Evolutionary conservation across 257 asterid genomes (phyloP), one percentile per base, ranked within the genome.

Genomic region (Plantago major): DNA sequence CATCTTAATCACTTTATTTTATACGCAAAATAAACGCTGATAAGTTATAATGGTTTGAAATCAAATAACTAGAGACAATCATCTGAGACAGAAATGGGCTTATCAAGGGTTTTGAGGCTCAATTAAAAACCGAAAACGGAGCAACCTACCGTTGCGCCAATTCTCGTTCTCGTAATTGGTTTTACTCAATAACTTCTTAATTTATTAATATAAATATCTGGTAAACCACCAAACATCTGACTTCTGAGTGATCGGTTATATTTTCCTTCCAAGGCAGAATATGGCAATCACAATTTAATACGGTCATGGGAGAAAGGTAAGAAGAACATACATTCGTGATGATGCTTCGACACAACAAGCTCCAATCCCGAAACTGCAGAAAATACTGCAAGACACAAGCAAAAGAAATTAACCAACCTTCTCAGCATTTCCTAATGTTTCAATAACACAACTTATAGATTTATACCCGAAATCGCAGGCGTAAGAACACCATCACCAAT

Each of bases 401-500:
- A 71, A 66, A 58, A 50, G 13, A 7, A 54, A 56, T 49, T 55
- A 22, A 63, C 44, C 70, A 11, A n/a, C 71, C 12, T 40, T 42
- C 46, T 22, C 58, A 64, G 38, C 14, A 62, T 18, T 42, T 46
- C 44, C 55, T 15, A 26, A 17, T 38, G 26, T 19, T 33, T 33
- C 28, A 60, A 46, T 46, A 26, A 37, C 49, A 40, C 62, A 43
- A 12, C 53, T 33, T 14, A 67, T 47, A 8, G 45, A 45, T 47
- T 46, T 46, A 40, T 74, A 88, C 98, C 98, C 15, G 98, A 92
- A 78, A 92, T 87, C 7, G 98, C 98, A 2, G 98, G 98, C 0
- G 95, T 91, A 56, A 91, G 90, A 68, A 91, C 95, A 28, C 98
- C 98, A 65, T 91, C 98, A 9, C 98, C 98, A 58, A 91, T 91